Evolutionary conservation across 192 early-diverging fungal genomes (phyloP), one percentile per base, ranked within the genome.

Genomic region (Coemansia sp.): DNA sequence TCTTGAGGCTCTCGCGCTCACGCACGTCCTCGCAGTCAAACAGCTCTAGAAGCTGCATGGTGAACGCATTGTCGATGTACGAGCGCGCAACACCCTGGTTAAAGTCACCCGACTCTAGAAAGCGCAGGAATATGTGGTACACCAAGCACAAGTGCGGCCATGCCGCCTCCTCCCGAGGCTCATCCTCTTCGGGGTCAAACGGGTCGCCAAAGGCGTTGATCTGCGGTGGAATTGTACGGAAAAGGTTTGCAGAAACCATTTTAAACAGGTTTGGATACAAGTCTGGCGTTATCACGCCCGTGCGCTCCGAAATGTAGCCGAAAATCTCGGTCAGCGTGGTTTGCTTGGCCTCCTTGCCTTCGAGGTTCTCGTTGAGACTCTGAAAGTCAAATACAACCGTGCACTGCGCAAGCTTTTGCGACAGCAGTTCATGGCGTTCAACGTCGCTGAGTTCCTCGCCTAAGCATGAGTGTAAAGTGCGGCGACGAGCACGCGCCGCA

Each of bases 141-240:
- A 99, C 96, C 47, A 98, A 88, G 68, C 93, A 94, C 47, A 99
- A 74, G 79, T 99, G 97, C 56, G 96, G 96, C 97, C 97, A 99
- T 11, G 95, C 93, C 40, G 89, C 77, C 73, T 99, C 97, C 51
- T 98, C 81, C 3, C 95, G 93, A 5, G 97, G 97, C 73, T 99
- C 97, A 74, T 99, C 97, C 62, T 99, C 97, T 68, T 99, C 97
- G 8, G 97, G 96, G 77, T 99, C 97, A 67, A 94, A 99, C 17
- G 92, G 94, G 59, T 97, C 97, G 44, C 94, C 97, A 44, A 85
- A 87, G 20, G 93, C 93, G 66, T 94, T 97, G 36, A 94, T 89
- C 81, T 93, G 94, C 1, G 97, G 97, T 9, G 97, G 92, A 20
- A 98, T 93, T 3, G 96, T 93, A 49, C 97, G 86, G 79, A 99